Evolutionary conservation across 495 filamentous ascomycete genomes (phyloP).

Genomic region (Poronia punctata): DNA sequence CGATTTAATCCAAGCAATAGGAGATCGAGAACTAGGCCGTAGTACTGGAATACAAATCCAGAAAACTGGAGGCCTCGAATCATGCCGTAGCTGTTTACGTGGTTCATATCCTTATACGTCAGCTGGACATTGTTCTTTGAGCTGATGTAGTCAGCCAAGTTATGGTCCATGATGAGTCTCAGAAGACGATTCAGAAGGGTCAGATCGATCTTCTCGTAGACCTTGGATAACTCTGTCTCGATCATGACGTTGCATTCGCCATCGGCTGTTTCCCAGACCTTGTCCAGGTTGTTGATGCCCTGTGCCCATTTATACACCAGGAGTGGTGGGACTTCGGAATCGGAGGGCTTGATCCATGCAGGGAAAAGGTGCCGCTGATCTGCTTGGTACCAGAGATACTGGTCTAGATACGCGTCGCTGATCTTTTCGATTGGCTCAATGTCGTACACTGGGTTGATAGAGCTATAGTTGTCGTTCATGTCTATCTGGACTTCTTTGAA

Average conservation of each 20-base stretch:
- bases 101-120: constrained; percentile 99
- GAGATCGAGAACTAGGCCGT: constrained; percentile 91
- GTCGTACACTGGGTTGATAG: constrained; percentile 98
- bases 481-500: constrained; percentile 99
- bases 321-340: constrained; percentile 96
- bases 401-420: constrained; percentile 97
- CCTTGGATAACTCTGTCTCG: constrained; percentile 95
- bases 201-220: constrained; percentile 99
- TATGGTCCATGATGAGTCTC: constrained; percentile 98
- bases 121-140: constrained; percentile 99
- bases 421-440: constrained; percentile 99
- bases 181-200: constrained; percentile 90
- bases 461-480: constrained; percentile 99
- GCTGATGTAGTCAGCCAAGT: constrained; percentile 97
- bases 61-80: constrained; percentile 97
- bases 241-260: constrained; percentile 99
- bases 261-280: constrained; percentile 91
- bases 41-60: constrained; percentile 98
- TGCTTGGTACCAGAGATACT: constrained; percentile 99
- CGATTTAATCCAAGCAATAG: constrained; percentile 88
- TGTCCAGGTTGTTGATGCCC: constrained; percentile 97
- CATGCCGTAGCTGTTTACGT: constrained; percentile 97
- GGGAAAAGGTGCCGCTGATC: constrained; percentile 98
- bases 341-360: constrained; percentile 98
- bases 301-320: constrained; percentile 99